Evolutionary conservation across 352 stramenopile genomes (phyloP).

Genomic region (Pythium monospermum): DNA sequence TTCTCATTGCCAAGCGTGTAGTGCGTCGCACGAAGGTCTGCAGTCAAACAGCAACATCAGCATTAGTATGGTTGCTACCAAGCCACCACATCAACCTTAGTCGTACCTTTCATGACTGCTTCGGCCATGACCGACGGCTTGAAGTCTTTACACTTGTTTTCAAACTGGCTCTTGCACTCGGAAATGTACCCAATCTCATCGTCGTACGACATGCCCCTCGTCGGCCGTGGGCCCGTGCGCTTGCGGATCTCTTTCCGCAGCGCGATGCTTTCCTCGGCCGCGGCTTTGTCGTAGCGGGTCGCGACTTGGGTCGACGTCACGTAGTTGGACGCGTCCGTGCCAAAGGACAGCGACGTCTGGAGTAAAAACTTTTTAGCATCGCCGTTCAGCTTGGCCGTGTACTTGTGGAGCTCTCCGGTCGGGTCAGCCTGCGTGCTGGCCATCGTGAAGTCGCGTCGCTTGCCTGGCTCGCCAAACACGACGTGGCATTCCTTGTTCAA

Average conservation of each 20-base stretch:
- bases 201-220: slow-evolving; percentile 66
- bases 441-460: slow-evolving; percentile 52
- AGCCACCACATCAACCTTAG: neutral
- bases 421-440: slow-evolving; percentile 50
- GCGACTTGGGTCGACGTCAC: slow-evolving; percentile 62
- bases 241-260: slow-evolving; percentile 66
- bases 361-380: slow-evolving; percentile 54
- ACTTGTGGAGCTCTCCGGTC: slow-evolving; percentile 62
- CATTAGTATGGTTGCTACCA: neutral
- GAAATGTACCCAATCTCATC: slow-evolving; percentile 78
- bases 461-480: slow-evolving; percentile 55
- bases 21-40: slow-evolving; percentile 76
- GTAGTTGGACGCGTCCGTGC: slow-evolving; percentile 43
- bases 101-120: slow-evolving; percentile 70
- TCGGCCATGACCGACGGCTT: slow-evolving; percentile 72
- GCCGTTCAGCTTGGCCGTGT: slow-evolving; percentile 41
- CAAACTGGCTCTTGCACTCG: slow-evolving; percentile 61
- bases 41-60: neutral
- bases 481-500: slow-evolving; percentile 64
- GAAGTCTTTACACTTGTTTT: slow-evolving; percentile 66
- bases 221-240: slow-evolving; percentile 45
- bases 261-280: slow-evolving; percentile 47
- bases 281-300: slow-evolving; percentile 58
- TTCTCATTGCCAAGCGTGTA: slow-evolving; percentile 63
- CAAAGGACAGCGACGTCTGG: slow-evolving; percentile 53